phyloP scores from a whole-genome alignment of 2,329 filamentous ascomycete species.

The Albifimbria verrucaria region DNA sequence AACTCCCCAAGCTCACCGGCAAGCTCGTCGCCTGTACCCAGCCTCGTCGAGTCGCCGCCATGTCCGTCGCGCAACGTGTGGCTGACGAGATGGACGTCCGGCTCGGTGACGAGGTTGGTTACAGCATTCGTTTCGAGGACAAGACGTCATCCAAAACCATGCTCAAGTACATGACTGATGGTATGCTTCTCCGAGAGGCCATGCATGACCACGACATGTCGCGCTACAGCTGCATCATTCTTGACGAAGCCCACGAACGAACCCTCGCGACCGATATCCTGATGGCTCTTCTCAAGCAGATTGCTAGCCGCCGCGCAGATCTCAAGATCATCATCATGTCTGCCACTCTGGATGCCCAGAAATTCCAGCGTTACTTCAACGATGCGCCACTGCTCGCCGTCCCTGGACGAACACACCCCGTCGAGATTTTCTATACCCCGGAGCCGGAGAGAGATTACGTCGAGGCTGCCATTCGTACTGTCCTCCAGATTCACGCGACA shows the following conservation, averaged over 20 bases:
- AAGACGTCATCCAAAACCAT: conserved; percentile 84
- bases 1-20: conserved; percentile 78
- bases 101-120: conserved; percentile 92
- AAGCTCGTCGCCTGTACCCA: conserved; percentile 98
- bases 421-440: conserved; percentile 97
- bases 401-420: conserved; percentile 89
- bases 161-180: conserved; percentile 99
- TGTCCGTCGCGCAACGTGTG: conserved; percentile 98
- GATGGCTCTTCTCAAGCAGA: conserved; percentile 93
- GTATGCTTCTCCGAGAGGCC: conserved; percentile 94
- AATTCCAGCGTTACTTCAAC: conserved; percentile 97
- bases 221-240: conserved; percentile 95
- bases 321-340: conserved; percentile 99
- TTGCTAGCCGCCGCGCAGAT: conserved; percentile 76
- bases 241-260: conserved; percentile 97
- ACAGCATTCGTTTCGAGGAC: conserved; percentile 98
- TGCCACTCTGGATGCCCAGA: conserved; percentile 93
- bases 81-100: conserved; percentile 93
- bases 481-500: conserved; percentile 92
- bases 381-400: conserved; percentile 91
- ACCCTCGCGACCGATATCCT: conserved; percentile 96
- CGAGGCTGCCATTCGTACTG: conserved; percentile 89
- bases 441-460: conserved; percentile 96
- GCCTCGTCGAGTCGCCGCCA: conserved; percentile 94
- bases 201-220: conserved; percentile 92